These are phyloP conservation scores for Iris macrosiphon DNA, from an alignment of 106 monocot species.

Conservation along the genomic window DNA sequence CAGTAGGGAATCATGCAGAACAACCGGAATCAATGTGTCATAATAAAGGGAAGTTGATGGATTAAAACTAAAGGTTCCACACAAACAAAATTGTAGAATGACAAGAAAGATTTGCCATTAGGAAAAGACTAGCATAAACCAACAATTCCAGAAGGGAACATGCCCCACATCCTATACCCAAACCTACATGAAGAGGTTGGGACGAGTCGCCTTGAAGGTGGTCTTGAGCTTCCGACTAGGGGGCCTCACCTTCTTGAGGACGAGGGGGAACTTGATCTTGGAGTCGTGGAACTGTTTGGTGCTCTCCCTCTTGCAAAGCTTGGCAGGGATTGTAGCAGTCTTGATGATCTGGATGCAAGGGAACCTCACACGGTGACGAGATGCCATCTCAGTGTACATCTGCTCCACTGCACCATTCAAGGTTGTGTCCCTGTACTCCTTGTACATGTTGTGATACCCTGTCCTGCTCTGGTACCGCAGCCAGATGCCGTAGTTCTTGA, in stretches of 20 bases:
- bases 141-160: no score
- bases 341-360: slow-evolving; percentile 81
- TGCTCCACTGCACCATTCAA: slow-evolving; percentile 71
- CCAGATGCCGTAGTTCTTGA: slow-evolving; percentile 86
- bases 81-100: no score
- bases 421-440: slow-evolving; percentile 78
- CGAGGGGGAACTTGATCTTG: slow-evolving; percentile 68
- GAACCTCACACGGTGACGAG: slow-evolving; percentile 62
- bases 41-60: no score
- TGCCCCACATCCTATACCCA: no score
- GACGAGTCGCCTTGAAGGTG: slow-evolving; percentile 52
- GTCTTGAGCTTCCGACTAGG: slow-evolving; percentile 42
- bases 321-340: slow-evolving; percentile 58
- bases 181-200: slow-evolving; percentile 41
- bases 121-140: no score
- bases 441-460: slow-evolving; percentile 88
- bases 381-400: slow-evolving; percentile 87
- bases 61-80: no score
- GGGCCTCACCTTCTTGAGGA: slow-evolving; percentile 56
- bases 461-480: slow-evolving; percentile 79
- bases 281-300: slow-evolving; percentile 78
- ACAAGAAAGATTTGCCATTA: no score
- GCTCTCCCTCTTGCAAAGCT: slow-evolving; percentile 74
- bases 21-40: no score
- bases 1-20: no score